Percentiles rank a stretch among this genome's conserved stretches.
Conservation (phyloP, 306 rosid species). For the Inga oerstediana region DNA sequence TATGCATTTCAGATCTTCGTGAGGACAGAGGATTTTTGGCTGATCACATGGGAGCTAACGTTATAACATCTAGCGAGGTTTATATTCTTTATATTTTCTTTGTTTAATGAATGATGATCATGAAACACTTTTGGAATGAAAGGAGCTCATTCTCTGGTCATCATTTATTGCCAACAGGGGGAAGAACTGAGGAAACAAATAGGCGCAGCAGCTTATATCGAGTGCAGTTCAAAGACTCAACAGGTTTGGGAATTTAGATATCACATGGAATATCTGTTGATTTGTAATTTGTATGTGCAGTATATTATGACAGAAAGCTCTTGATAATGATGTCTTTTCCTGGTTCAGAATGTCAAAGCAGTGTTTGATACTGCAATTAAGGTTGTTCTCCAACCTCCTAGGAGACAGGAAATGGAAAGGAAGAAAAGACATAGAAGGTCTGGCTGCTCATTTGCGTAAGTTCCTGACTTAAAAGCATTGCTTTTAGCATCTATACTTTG, state of each 20-base stretch:
- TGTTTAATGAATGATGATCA: not conserved
- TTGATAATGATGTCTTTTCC: conserved; percentile 27
- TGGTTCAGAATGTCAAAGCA: conserved; percentile 87
- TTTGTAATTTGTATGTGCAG: not conserved
- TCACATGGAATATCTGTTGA: not conserved
- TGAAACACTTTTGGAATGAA: conserved; percentile 6
- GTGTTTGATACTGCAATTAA: conserved; percentile 96
- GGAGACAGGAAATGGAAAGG: conserved; percentile 77
- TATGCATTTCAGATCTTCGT: conserved; percentile 71
- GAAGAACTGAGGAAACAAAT: conserved; percentile 98
- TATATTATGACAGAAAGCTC: conserved; percentile 7
- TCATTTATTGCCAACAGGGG: conserved; percentile 56
- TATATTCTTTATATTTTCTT: conserved; percentile 9
- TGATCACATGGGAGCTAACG: conserved; percentile 81
- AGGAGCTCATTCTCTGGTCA: conserved; percentile 25
- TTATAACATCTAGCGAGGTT: conserved; percentile 83
- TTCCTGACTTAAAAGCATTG: conserved; percentile 16
- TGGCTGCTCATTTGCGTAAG: conserved; percentile 86
- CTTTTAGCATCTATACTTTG: not conserved
- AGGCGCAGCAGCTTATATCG: conserved; percentile 96
- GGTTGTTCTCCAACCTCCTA: conserved; percentile 98
- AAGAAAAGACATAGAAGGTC: conserved; percentile 76
- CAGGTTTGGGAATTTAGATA: conserved; percentile 53
- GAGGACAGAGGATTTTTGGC: conserved; percentile 69
- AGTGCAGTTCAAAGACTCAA: conserved; percentile 98